phyloP scores from a whole-genome alignment of 129 eudicot genomes.

The Chrysanthemum makinoi region DNA sequence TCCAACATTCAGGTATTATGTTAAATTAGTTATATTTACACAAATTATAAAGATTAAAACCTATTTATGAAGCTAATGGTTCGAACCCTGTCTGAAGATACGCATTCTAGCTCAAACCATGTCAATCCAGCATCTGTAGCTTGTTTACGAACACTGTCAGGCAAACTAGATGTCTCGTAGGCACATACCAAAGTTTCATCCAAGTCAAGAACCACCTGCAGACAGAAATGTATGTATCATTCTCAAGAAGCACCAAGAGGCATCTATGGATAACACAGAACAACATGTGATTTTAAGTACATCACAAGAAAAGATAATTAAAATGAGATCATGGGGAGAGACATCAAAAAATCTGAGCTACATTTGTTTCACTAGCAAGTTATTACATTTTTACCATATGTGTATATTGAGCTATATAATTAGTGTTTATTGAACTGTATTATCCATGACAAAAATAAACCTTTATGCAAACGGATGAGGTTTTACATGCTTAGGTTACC shows the following conservation, averaged over 20 bases:
- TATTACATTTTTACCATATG: no score
- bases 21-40: constrained; percentile 12
- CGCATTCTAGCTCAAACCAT: constrained; percentile 96
- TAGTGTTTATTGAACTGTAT: no score
- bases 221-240: constrained; percentile 16
- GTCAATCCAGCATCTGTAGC: constrained; percentile 92
- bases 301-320: no score
- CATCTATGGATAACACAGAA: no score
- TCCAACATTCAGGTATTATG: constrained; percentile 16
- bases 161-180: constrained; percentile 90
- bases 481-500: no score
- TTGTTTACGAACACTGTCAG: constrained; percentile 69
- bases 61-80: neutral
- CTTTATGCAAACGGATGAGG: no score
- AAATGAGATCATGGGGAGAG: no score
- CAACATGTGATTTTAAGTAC: neutral
- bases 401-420: no score
- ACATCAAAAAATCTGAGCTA: no score
- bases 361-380: no score
- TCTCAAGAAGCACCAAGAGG: no score
- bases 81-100: constrained; percentile 83
- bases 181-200: constrained; percentile 98
- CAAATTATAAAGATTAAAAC: neutral
- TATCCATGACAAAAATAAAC: no score
- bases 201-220: constrained; percentile 98